These are phyloP conservation scores for Phytopythium oedochilum DNA, from an alignment of 352 stramenopile species.

Conservation along the genomic window DNA sequence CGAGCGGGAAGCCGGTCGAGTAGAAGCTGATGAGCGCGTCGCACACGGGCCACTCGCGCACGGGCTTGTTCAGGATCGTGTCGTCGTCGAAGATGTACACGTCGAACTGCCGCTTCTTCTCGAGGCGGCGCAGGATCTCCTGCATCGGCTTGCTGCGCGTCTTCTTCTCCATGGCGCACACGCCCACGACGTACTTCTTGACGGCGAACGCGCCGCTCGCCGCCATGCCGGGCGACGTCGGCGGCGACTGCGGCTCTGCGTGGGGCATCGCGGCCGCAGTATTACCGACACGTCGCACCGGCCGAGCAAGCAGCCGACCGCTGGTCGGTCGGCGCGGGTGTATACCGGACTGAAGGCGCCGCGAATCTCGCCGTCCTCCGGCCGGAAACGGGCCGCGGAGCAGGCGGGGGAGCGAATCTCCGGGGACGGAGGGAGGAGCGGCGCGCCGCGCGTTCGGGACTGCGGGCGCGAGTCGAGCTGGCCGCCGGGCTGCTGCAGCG, in stretches of 20 bases:
- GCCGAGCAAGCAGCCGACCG: no score
- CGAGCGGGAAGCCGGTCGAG: constrained; percentile 96
- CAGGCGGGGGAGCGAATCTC: not conserved
- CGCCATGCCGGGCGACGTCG: constrained; percentile 3
- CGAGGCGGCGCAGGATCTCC: constrained; percentile 93
- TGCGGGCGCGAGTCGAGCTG: no score
- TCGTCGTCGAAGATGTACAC: constrained; percentile 98
- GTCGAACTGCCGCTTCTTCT: constrained; percentile 93
- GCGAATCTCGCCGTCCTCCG: constrained; percentile 1
- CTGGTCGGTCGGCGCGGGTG: not conserved
- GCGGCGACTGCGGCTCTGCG: not conserved
- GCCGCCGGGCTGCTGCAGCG: no score
- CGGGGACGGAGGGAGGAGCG: not conserved
- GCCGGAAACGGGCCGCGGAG: constrained; percentile 3
- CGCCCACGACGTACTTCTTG: constrained; percentile 88
- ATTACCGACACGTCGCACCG: no score
- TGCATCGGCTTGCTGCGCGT: constrained; percentile 95
- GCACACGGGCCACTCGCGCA: constrained; percentile 94
- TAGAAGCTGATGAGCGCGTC: constrained; percentile 99
- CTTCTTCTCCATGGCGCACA: constrained; percentile 99
- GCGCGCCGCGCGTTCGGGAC: not conserved
- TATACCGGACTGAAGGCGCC: not conserved
- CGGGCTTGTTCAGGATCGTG: constrained; percentile 92
- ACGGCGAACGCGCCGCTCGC: constrained; percentile 9
- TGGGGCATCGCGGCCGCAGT: not conserved